Evolutionary conservation across 805 yeast genomes (phyloP), one percentile per base, ranked within the genome.

Genomic region (Candida awuae): DNA sequence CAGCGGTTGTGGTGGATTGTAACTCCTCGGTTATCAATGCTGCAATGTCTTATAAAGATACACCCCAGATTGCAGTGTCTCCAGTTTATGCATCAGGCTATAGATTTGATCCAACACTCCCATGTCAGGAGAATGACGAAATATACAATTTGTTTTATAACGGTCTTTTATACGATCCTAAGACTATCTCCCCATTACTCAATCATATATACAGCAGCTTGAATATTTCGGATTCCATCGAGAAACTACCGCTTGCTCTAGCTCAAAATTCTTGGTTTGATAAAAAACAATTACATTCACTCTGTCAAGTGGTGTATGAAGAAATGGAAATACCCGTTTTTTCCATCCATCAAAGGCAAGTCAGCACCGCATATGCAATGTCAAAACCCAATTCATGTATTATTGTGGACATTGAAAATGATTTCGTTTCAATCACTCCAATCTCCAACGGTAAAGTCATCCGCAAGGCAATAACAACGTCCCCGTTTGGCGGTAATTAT

Each of bases 401-500:
- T 42, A 84, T 87, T 8, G 70, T 87, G 19, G 95, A 88, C 55
- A 61, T 87, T 32, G 96, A 95, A 3, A 68, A 83, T 8, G 67
- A 80, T 4, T 72, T 75, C 4, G 70, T 80, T 14, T 70, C 79
- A 23, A 84, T 85, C 8, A 81, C 92, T 0, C 94, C 94, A 8
- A 72, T 85, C 15, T 62, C 75, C 45, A 87, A 83, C 51, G 95
- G 95, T 28, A 70, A 73, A 13, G 72, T 85, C 37, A 70, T 81
- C 38, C 62, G 69, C 46, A 81, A 80, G 54, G 82, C 84, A 34
- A 68, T 76, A 5, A 64, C 71, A 44, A 81, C 75, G 56, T 73
- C 84, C 13, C 77, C 75, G 50, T 83, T 71, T 55, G 96, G 88
- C 4, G 97, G 97, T 8, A 90, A 87, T 56, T 88, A 81, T 56